Evolutionary conservation across 1,139 yeast species (phyloP).

Genomic region (Blastobotrys aristatus): DNA sequence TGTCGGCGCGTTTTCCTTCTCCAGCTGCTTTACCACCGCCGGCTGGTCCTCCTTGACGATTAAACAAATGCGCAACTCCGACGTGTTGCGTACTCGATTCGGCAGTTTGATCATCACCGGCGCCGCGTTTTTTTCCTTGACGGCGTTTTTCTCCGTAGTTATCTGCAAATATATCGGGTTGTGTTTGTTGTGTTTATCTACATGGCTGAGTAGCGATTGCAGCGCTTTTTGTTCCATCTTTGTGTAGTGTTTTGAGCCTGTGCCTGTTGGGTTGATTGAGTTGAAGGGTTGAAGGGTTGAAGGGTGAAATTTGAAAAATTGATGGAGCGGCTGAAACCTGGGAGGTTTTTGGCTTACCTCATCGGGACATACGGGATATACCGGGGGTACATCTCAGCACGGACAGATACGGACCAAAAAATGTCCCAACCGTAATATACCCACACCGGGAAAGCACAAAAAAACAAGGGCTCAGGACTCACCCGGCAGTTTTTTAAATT

Average conservation of each 20-base stretch:
- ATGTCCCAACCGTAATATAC: neutral
- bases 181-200: slow-evolving; percentile 3
- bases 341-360: no score
- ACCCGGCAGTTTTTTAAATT: slow-evolving; percentile 1
- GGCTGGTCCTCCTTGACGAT: slow-evolving; percentile 28
- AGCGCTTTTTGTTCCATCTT: slow-evolving; percentile 10
- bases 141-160: slow-evolving; percentile 9
- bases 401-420: no score
- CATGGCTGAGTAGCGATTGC: slow-evolving; percentile 15
- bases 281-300: no score
- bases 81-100: slow-evolving; percentile 20
- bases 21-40: slow-evolving; percentile 20
- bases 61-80: slow-evolving; percentile 23
- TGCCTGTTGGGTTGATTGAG: neutral
- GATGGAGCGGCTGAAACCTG: neutral
- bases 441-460: no score
- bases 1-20: slow-evolving; percentile 21
- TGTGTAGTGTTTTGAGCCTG: neutral
- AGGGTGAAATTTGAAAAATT: neutral
- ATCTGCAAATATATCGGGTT: slow-evolving; percentile 24
- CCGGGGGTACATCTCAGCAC: neutral
- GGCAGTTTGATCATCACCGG: slow-evolving; percentile 27
- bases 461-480: neutral
- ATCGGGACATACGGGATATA: neutral
- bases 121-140: slow-evolving; percentile 16